These are phyloP conservation scores for Thielaviopsis populi DNA, from an alignment of 2,329 filamentous ascomycete species.

Conservation along the genomic window DNA sequence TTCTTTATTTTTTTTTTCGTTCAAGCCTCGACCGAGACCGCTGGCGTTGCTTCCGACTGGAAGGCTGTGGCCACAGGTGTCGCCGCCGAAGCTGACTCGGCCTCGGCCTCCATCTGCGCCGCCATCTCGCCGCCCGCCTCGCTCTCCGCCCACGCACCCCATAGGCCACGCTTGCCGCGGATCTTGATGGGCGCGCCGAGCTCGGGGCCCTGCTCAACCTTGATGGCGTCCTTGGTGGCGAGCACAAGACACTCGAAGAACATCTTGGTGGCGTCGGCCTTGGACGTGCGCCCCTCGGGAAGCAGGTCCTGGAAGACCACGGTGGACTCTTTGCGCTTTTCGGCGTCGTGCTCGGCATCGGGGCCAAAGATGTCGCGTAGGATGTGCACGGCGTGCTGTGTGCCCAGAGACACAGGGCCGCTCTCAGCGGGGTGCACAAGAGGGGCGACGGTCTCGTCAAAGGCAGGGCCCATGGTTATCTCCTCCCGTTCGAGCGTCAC, in stretches of 20 bases:
- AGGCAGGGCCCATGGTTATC: conserved; percentile 39
- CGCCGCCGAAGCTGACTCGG: not conserved
- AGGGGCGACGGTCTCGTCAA: conserved; percentile 65
- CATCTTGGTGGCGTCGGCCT: conserved; percentile 95
- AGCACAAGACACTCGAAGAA: conserved; percentile 95
- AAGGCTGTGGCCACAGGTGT: not conserved
- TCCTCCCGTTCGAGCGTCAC: conserved; percentile 32
- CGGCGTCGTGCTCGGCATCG: conserved; percentile 51
- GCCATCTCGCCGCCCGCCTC: conserved; percentile 50
- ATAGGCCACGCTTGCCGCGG: conserved; percentile 83
- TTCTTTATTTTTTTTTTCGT: not conserved
- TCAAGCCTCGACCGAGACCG: conserved; percentile 17
- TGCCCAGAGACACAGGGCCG: conserved; percentile 76
- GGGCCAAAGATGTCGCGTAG: conserved; percentile 75
- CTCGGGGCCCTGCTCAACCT: conserved; percentile 70
- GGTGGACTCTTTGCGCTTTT: conserved; percentile 57
- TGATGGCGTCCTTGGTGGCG: conserved; percentile 94
- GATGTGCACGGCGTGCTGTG: conserved; percentile 89
- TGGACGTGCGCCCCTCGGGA: conserved; percentile 64
- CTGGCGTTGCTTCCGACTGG: conserved; percentile 6
- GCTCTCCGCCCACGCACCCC: conserved; percentile 88
- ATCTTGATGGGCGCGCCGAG: conserved; percentile 73
- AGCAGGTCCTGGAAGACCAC: conserved; percentile 87
- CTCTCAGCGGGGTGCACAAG: conserved; percentile 68
- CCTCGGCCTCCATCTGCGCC: conserved; percentile 32